A percentile compares a stretch with the other conserved stretches of the same genome.
Conservation (phyloP, 23 red algal genomes). For the Pyropia haitanensis region DNA sequence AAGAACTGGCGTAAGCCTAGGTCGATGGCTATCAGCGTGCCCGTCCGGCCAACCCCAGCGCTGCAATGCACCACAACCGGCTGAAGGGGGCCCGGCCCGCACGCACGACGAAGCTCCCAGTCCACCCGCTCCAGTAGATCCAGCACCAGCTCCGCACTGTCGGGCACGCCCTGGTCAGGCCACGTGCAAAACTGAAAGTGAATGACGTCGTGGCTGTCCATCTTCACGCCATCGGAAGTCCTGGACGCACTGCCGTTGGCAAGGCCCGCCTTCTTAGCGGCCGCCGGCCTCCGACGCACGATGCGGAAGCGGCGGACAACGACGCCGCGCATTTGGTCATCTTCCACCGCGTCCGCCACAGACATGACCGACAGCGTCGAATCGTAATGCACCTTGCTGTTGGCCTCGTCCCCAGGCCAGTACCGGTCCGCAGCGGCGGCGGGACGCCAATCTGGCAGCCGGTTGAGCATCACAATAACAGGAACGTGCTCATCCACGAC, state of each 20-base stretch:
- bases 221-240: constrained; percentile 7
- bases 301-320: constrained; percentile 36
- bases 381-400: constrained; percentile 1
- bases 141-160: constrained; percentile 27
- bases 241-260: too few relatives aligned
- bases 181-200: constrained; percentile 84
- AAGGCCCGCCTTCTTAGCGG: constrained; percentile 17
- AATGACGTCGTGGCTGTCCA: constrained; percentile 36
- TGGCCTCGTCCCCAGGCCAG: constrained; percentile 54
- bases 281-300: constrained; percentile 9
- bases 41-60: constrained; percentile 81
- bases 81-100: constrained; percentile 10
- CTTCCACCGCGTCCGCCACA: too few relatives aligned
- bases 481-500: constrained; percentile 50
- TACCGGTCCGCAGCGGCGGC: constrained; percentile 35
- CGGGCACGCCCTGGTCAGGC: constrained; percentile 87
- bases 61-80: constrained; percentile 74
- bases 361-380: background rate
- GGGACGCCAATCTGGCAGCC: background rate
- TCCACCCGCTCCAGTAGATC: constrained; percentile 33
- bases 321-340: constrained; percentile 11
- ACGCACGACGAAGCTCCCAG: constrained; percentile 4
- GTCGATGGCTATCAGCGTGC: constrained; percentile 81
- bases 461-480: constrained; percentile 80
- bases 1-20: constrained; percentile 40